Percentiles rank a stretch among this genome's conserved stretches.
Evolutionary conservation across 2,329 filamentous ascomycete genomes (phyloP).

Genomic region (Alternaria sp.): DNA sequence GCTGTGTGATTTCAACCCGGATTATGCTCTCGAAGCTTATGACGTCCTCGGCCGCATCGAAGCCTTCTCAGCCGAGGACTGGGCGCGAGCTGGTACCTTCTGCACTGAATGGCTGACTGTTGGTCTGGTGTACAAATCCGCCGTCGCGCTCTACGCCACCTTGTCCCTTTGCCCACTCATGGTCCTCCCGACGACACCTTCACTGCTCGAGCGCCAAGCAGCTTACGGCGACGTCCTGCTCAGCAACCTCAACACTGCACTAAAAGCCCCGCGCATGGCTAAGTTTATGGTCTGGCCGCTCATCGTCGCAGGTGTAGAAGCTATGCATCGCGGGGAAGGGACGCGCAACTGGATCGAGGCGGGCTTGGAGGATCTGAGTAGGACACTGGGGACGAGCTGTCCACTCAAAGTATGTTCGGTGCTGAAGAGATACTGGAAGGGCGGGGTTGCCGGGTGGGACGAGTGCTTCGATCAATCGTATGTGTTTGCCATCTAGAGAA

Average conservation of each 20-base stretch:
- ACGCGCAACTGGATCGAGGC: slow-evolving; percentile 29
- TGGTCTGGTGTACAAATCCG: slow-evolving; percentile 31
- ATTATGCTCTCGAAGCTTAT: slow-evolving; percentile 21
- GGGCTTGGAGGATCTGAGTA: slow-evolving; percentile 21
- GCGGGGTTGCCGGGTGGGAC: slow-evolving; percentile 31
- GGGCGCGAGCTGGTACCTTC: slow-evolving; percentile 32
- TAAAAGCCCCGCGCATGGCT: slow-evolving; percentile 10
- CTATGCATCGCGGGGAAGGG: slow-evolving; percentile 21
- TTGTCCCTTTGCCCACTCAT: slow-evolving; percentile 33
- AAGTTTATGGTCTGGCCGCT: slow-evolving; percentile 36
- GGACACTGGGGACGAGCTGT: slow-evolving; percentile 24
- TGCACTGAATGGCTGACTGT: slow-evolving; percentile 32
- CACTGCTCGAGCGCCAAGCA: slow-evolving; percentile 22
- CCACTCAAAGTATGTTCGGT: slow-evolving; percentile 30
- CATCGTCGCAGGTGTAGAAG: slow-evolving; percentile 36
- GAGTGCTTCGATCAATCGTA: slow-evolving; percentile 37
- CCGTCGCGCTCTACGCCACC: slow-evolving; percentile 36
- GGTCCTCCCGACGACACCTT: slow-evolving; percentile 22
- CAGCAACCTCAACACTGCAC: slow-evolving; percentile 7
- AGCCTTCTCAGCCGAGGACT: slow-evolving; percentile 30
- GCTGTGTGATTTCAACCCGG: slow-evolving; percentile 10
- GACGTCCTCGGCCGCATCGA: slow-evolving; percentile 30
- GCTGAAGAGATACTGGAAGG: slow-evolving; percentile 34
- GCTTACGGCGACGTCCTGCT: slow-evolving; percentile 21
- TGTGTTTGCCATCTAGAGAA: slow-evolving; percentile 28